A percentile compares a stretch with the other conserved stretches of the same genome.
Evolutionary conservation across 2,329 filamentous ascomycete species (phyloP).

Genomic region (Cercospora citrullina): DNA sequence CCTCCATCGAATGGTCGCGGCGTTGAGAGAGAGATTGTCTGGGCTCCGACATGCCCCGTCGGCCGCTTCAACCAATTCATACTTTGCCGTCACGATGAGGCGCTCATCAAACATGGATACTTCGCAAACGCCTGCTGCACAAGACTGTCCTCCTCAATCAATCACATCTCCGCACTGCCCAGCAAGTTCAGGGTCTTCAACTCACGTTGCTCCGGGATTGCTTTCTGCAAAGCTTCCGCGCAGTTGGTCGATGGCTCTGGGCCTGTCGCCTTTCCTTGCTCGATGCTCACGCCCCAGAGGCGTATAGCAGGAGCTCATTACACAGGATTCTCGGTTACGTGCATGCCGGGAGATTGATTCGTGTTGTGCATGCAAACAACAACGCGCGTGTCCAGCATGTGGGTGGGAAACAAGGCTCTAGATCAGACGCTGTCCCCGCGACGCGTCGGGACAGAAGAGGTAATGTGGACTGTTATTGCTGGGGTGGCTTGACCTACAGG

Average conservation of each 20-base stretch:
- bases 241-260: background rate
- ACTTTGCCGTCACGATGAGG: background rate
- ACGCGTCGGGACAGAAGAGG: background rate
- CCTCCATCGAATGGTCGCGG: background rate
- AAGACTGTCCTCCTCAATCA: background rate
- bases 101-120: background rate
- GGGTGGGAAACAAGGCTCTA: background rate
- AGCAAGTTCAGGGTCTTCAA: background rate
- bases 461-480: background rate
- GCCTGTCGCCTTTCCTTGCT: background rate
- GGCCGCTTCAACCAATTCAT: background rate
- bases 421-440: background rate
- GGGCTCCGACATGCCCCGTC: background rate
- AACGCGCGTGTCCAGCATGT: background rate
- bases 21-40: background rate
- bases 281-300: background rate
- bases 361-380: slow-evolving; percentile 6
- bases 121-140: background rate
- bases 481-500: background rate
- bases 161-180: background rate
- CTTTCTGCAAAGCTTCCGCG: background rate
- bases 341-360: slow-evolving; percentile 8
- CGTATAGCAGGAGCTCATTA: background rate
- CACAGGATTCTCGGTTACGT: slow-evolving; percentile 1
- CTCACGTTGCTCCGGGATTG: background rate